phyloP scores from a whole-genome alignment of 768 basidiomycete genomes.

The Dacryopinax spathularia region DNA sequence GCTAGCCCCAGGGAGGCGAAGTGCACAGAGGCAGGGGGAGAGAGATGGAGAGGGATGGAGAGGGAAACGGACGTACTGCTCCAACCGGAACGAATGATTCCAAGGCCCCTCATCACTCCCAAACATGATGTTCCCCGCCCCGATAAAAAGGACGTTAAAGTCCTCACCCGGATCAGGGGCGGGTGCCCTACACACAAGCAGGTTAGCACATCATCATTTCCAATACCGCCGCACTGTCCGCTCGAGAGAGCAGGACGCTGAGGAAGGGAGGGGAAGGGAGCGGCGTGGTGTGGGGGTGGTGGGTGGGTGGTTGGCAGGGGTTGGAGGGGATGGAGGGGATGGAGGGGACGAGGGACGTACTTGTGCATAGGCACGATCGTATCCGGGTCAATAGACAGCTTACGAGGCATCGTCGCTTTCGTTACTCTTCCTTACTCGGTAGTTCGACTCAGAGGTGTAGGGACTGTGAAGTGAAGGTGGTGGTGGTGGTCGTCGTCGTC shows the following conservation, averaged over 20 bases:
- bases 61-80: constrained; percentile 43
- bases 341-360: constrained; percentile 27
- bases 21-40: background rate
- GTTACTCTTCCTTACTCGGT: background rate
- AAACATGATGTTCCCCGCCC: constrained; percentile 98
- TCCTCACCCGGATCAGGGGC: constrained; percentile 36
- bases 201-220: too few species aligned
- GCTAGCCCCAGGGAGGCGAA: background rate
- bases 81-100: constrained; percentile 85
- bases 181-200: constrained; percentile 22
- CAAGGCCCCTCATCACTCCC: constrained; percentile 81
- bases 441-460: background rate
- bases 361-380: constrained; percentile 68
- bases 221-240: too few species aligned
- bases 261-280: background rate
- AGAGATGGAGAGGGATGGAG: constrained; percentile 9
- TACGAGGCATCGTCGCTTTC: constrained; percentile 34
- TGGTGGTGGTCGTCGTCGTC: too few species aligned
- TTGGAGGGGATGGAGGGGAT: too few species aligned
- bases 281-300: constrained; percentile 2
- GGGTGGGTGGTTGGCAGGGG: constrained; percentile 4
- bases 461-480: background rate
- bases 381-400: constrained; percentile 63
- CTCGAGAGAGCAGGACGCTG: constrained; percentile 6
- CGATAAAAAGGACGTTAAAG: constrained; percentile 91